Percentiles rank a stretch among this genome's conserved stretches.
phyloP scores from a whole-genome alignment of 345 rosid species.

The Pistacia vera region DNA sequence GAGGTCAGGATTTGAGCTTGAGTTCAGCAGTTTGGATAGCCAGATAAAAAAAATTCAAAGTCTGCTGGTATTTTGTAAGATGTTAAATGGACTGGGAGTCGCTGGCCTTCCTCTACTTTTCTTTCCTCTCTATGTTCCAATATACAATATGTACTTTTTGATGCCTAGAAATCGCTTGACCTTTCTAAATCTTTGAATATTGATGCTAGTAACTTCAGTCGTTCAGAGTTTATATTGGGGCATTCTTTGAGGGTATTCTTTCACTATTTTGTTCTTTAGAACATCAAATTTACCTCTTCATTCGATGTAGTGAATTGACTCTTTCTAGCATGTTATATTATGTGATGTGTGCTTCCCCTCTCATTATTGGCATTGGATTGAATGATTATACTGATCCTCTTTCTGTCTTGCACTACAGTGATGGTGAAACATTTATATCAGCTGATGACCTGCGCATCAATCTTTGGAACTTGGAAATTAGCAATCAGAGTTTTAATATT shows the following conservation, averaged over 20 bases:
- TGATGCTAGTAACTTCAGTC: background rate
- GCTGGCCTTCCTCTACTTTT: too few relatives aligned
- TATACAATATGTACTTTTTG: too few relatives aligned
- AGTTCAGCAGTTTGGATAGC: too few relatives aligned
- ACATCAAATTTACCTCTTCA: background rate
- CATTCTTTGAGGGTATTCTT: background rate
- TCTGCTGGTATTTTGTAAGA: too few relatives aligned
- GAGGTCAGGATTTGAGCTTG: too few relatives aligned
- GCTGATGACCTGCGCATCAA: slow-evolving; percentile 97
- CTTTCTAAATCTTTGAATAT: background rate
- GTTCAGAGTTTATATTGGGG: background rate
- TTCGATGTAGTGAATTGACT: background rate
- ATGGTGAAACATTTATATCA: slow-evolving; percentile 94
- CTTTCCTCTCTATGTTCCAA: too few relatives aligned
- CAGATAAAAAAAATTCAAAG: too few relatives aligned
- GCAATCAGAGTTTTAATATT: slow-evolving; percentile 93
- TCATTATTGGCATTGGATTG: background rate
- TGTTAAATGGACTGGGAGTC: too few relatives aligned
- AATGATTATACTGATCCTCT: slow-evolving; percentile 8
- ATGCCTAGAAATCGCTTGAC: background rate
- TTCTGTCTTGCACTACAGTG: slow-evolving; percentile 45
- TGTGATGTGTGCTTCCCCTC: slow-evolving; percentile 3
- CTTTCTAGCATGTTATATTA: background rate
- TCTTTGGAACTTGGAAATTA: slow-evolving; percentile 98
- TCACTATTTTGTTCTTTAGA: background rate